Base-by-base conservation (phyloP, 768 basidiomycete species). In the Boletus rex-veris region DNA sequence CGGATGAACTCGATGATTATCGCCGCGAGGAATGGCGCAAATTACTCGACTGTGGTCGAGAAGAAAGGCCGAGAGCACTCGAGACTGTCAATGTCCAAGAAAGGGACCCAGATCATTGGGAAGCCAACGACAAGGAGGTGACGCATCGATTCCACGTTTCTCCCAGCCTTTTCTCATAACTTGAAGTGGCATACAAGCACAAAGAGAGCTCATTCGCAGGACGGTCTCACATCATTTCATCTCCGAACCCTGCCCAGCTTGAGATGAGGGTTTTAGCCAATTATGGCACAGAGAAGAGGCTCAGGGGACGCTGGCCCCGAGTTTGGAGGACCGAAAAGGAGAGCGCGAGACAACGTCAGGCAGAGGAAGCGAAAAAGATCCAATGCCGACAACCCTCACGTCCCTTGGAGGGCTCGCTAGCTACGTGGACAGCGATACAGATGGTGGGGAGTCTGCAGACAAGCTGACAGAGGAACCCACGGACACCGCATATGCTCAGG, bases 231-330 rank as follows among this genome's bases (percentile, higher is more conserved):
- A 70, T 95, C 30, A 64, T 78, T 21, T 71, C 81, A 7, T 88
- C 92, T 1, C 82, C 86, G 2, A 92, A 94, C 62, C 80, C 90
- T 14, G 81, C 85, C 0, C 84, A 92, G 58, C 77, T 96, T 21
- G 92, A 94, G 68, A 84, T 92, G 78, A 82, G 92, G 5, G 93
- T 97, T 61, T 74, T 96, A 15, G 86, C 93, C 10, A 92, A 96
- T 60, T 81, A 95, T 62, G 87, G 90, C 0, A 73, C 76, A 12
- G 91, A 96, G 65, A 73, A 75, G 42, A 79, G 89, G 7, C 94
- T 97, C 64, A 78, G 83, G 33, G 92, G 92, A 3, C 74, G 89
- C 21, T 93, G 88, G 84, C 75, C 77, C 49, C 70, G 71, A 3
- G 74, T 78, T 5, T 96, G 92, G 92, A 71, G 71, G 28, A 62